phyloP scores from a whole-genome alignment of 2,329 filamentous ascomycete species.

The Huntiella abstrusa region DNA sequence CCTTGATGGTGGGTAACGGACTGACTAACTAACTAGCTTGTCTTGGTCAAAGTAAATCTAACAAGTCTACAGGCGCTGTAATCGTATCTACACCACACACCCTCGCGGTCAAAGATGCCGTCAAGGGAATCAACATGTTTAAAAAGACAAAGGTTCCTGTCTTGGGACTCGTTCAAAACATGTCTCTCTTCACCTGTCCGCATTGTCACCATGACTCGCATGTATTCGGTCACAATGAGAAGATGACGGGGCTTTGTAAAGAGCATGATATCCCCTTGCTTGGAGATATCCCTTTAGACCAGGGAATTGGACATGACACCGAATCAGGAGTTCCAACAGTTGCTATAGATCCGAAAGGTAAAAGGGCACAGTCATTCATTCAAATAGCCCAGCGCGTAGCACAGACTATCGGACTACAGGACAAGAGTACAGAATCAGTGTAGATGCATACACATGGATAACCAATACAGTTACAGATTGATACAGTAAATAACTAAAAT shows the following conservation, averaged over 20 bases:
- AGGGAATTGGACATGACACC: constrained; percentile 69
- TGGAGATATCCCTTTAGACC: constrained; percentile 76
- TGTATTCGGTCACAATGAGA: constrained; percentile 51
- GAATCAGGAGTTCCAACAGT: constrained; percentile 80
- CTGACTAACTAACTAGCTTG: constrained; percentile 13
- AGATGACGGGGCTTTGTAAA: constrained; percentile 48
- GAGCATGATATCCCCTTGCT: constrained; percentile 62
- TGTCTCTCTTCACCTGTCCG: constrained; percentile 69
- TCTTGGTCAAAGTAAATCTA: background rate
- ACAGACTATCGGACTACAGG: constrained; percentile 22
- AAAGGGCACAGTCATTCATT: constrained; percentile 52
- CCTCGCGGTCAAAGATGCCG: constrained; percentile 75
- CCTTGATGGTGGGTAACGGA: constrained; percentile 46
- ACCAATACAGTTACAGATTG: too few species aligned
- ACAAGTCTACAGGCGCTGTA: constrained; percentile 38
- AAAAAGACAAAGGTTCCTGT: constrained; percentile 63
- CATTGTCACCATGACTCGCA: constrained; percentile 55
- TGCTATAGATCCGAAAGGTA: constrained; percentile 63
- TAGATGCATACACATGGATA: too few species aligned
- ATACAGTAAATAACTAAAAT: too few species aligned
- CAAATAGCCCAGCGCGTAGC: constrained; percentile 42
- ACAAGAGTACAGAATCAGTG: background rate
- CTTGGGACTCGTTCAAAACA: constrained; percentile 80
- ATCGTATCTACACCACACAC: constrained; percentile 91
- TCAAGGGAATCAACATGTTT: constrained; percentile 88